These are phyloP conservation scores for Rosa lucieae DNA, from an alignment of 306 rosid species.

Conservation along the genomic window DNA sequence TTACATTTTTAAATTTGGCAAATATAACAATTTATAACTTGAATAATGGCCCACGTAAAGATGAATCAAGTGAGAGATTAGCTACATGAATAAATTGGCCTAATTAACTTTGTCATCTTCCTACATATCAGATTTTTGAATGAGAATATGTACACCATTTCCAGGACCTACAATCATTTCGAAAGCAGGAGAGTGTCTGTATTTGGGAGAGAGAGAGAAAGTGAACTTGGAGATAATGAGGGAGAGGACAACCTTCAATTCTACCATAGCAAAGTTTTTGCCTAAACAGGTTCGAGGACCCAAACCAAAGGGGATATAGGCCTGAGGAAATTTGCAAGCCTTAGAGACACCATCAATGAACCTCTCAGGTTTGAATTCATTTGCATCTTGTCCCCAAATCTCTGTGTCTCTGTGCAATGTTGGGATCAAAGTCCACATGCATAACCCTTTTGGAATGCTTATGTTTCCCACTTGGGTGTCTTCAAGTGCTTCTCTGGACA, in stretches of 20 bases:
- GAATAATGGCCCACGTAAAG: neutral
- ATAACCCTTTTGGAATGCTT: conserved; percentile 64
- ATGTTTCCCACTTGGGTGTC: conserved; percentile 66
- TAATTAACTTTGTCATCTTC: neutral
- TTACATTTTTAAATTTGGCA: neutral
- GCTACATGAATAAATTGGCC: neutral
- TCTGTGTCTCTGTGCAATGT: conserved; percentile 72
- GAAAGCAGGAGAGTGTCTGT: conserved; percentile 70
- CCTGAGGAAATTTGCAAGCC: conserved; percentile 71
- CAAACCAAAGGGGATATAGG: conserved; percentile 75
- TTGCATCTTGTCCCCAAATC: conserved; percentile 79
- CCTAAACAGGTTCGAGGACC: conserved; percentile 83
- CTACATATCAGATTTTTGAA: conserved; percentile 31
- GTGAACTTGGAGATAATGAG: conserved; percentile 51
- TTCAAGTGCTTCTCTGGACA: conserved; percentile 81
- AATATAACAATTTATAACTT: neutral
- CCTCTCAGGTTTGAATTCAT: conserved; percentile 82
- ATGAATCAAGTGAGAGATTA: neutral
- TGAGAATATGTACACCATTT: conserved; percentile 54
- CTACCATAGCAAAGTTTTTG: conserved; percentile 78
- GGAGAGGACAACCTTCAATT: conserved; percentile 54
- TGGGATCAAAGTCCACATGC: conserved; percentile 80
- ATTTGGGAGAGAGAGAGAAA: conserved; percentile 65
- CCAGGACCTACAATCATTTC: conserved; percentile 85
- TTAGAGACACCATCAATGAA: conserved; percentile 71